Evolutionary conservation across 1,139 yeast species (phyloP).

Genomic region (Taiozyma onychis): DNA sequence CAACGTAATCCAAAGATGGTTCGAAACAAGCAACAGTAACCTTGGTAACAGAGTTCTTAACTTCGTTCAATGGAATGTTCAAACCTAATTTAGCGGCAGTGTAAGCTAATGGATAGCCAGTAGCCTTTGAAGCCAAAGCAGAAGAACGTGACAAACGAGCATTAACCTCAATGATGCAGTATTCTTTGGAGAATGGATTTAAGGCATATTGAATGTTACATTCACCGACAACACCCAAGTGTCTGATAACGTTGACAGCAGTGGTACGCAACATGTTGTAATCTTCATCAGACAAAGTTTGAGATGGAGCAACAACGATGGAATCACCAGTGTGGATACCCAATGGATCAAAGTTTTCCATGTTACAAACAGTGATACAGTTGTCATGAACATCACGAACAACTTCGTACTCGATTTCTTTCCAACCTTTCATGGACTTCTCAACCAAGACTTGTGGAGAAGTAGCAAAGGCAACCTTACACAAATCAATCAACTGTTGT

Average conservation of each 20-base stretch:
- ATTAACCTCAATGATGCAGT: slow-evolving; percentile 95
- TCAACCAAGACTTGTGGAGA: slow-evolving; percentile 96
- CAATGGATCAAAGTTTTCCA: slow-evolving; percentile 98
- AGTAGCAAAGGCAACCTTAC: slow-evolving; percentile 90
- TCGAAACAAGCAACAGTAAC: slow-evolving; percentile 96
- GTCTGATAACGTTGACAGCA: slow-evolving; percentile 95
- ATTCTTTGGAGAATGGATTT: slow-evolving; percentile 90
- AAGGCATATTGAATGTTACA: slow-evolving; percentile 98
- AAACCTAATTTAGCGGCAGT: slow-evolving; percentile 97
- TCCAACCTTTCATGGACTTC: slow-evolving; percentile 98
- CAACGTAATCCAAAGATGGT: slow-evolving; percentile 96
- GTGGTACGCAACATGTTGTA: slow-evolving; percentile 98
- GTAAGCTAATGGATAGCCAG: slow-evolving; percentile 97
- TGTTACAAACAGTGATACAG: slow-evolving; percentile 98
- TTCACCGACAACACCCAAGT: slow-evolving; percentile 98
- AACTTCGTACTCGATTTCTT: slow-evolving; percentile 97
- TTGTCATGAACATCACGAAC: slow-evolving; percentile 96
- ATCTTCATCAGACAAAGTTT: slow-evolving; percentile 94
- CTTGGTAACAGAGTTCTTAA: slow-evolving; percentile 90
- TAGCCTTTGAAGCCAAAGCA: slow-evolving; percentile 97
- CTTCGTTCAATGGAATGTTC: slow-evolving; percentile 87
- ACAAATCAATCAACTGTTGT: slow-evolving; percentile 72
- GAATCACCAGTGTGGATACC: slow-evolving; percentile 99
- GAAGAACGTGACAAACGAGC: slow-evolving; percentile 98
- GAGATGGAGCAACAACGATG: slow-evolving; percentile 98